Conservation (phyloP, 371 early-diverging fungal species). For the Mortierella sp. region DNA sequence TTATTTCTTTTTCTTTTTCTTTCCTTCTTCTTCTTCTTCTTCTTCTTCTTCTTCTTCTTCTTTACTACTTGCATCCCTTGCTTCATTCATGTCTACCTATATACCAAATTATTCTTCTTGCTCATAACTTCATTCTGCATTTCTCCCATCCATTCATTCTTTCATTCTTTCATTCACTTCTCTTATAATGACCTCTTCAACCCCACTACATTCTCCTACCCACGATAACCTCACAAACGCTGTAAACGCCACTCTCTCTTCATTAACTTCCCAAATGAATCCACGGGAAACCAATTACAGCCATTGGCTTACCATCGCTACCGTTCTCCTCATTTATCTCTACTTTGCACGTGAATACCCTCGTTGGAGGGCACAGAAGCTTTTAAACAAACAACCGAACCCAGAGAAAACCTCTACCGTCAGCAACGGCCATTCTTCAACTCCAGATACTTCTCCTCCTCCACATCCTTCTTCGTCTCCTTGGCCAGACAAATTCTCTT, state of each 20-base stretch:
- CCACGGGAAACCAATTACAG: background rate
- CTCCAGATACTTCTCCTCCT: background rate
- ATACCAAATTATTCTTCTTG: no score
- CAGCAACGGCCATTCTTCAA: background rate
- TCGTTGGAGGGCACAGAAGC: conserved; percentile 25
- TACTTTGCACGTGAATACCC: conserved; percentile 49
- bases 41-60: background rate
- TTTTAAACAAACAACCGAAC: background rate
- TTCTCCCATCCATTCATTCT: background rate
- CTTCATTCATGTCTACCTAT: background rate
- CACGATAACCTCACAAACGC: background rate
- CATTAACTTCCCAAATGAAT: background rate
- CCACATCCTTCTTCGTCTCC: conserved; percentile 1
- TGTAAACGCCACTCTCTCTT: background rate
- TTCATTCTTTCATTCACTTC: background rate
- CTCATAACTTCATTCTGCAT: no score
- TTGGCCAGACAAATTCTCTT: conserved; percentile 29
- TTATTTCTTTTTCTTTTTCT: background rate
- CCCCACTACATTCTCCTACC: background rate
- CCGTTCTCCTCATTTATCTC: conserved; percentile 10
- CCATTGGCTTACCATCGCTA: conserved; percentile 5
- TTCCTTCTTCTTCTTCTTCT: background rate
- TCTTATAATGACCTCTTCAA: background rate
- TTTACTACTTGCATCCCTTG: background rate
- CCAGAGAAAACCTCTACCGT: background rate